These are phyloP conservation scores for Xylariaceae sp. DNA, from an alignment of 2,329 filamentous ascomycete genomes.

Conservation along the genomic window DNA sequence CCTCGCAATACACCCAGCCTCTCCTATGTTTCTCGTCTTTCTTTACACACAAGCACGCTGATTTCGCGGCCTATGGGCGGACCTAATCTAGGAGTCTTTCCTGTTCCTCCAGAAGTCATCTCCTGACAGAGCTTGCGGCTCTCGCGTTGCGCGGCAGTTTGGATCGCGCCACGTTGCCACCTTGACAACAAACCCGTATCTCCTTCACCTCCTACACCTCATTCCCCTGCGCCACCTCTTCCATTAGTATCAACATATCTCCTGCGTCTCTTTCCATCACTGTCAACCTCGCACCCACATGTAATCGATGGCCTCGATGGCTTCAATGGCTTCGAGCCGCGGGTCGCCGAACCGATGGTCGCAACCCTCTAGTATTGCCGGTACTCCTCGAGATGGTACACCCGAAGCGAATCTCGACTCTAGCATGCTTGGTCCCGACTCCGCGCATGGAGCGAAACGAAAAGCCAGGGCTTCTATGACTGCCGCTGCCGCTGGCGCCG, in stretches of 20 bases:
- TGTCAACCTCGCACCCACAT: conserved; percentile 5
- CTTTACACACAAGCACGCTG: not conserved
- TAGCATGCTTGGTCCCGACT: conserved; percentile 27
- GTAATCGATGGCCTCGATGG: conserved; percentile 26
- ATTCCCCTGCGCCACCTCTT: not conserved
- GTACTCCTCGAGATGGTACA: conserved; percentile 18
- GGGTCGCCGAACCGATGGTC: conserved; percentile 29
- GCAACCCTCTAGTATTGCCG: conserved; percentile 25
- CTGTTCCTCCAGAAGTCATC: not conserved
- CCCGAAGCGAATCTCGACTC: conserved; percentile 27
- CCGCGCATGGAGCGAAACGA: conserved; percentile 25
- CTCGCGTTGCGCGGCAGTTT: not conserved
- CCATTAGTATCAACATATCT: not conserved
- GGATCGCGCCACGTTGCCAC: not conserved
- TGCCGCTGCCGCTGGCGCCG: conserved; percentile 16
- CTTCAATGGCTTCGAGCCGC: conserved; percentile 30
- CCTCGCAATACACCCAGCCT: no score
- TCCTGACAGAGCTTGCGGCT: not conserved
- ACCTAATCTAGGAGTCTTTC: not conserved
- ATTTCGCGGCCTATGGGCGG: not conserved
- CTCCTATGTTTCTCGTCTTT: not conserved
- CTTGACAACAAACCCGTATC: not conserved
- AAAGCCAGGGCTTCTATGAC: conserved; percentile 27
- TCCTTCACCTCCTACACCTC: not conserved
- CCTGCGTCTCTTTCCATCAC: not conserved